phyloP scores from a whole-genome alignment of 140 eudicot species.

The Stevia rebaudiana region DNA sequence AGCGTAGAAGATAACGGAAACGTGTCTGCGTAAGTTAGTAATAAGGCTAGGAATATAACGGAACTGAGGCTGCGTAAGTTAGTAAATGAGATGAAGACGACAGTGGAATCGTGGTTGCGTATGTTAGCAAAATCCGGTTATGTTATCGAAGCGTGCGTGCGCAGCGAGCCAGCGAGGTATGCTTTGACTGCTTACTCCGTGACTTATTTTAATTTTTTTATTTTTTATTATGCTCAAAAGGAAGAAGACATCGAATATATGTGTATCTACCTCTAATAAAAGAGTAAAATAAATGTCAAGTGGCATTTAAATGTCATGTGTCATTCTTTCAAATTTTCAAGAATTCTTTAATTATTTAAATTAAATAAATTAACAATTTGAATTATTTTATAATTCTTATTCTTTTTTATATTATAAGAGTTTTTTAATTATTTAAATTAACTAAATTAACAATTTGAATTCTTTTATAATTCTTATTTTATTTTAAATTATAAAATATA shows the following conservation, averaged over 20 bases:
- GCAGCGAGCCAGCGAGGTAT: conserved; percentile 30
- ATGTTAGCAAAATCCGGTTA: not conserved
- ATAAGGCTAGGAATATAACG: not conserved
- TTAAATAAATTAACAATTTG: no score
- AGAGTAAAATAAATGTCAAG: no score
- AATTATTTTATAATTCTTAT: no score
- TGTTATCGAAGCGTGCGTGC: conserved; percentile 8
- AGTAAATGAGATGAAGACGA: not conserved
- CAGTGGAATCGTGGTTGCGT: not conserved
- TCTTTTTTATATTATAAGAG: no score
- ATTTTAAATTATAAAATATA: no score
- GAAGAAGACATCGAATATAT: conserved; percentile 21
- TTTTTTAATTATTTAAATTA: no score
- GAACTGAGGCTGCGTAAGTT: not conserved
- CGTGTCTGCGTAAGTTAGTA: conserved; percentile 14
- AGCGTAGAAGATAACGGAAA: conserved; percentile 8
- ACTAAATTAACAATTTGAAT: no score
- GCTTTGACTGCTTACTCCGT: conserved; percentile 12
- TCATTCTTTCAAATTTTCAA: no score
- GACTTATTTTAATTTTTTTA: not conserved
- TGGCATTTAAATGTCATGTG: no score
- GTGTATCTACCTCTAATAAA: no score
- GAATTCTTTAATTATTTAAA: no score
- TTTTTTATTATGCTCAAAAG: conserved; percentile 2
- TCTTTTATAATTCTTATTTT: no score